Base-by-base conservation (phyloP, 345 rosid species). In the Ceriops tagal region DNA sequence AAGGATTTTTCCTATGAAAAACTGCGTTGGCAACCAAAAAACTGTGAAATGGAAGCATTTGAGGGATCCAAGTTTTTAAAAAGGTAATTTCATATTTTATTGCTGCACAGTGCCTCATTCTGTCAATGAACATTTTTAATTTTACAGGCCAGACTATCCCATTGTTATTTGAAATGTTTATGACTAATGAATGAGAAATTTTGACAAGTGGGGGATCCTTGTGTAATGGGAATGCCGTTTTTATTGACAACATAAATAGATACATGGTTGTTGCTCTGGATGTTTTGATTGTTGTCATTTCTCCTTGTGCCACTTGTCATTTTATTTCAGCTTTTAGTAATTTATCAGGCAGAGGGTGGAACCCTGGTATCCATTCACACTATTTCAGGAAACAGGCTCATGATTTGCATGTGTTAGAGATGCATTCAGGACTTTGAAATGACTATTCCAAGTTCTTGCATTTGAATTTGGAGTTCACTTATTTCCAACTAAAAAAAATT, bases 11-110 rank as follows among this genome's bases (percentile, higher is more conserved):
- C 89, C 59, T 91, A 82, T 55, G 98, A 93, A 78, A 86, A 67
- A 56, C 70, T 88, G 56, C 79, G 87, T 63, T 93, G 98, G 98
- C 95, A 89, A 67, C 93, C 98, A 30, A 88, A 84, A 78, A 75
- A 81, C 74, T 93, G 98, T 80, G 71, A 86, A 74, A 83, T 91
- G 86, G 95, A 89, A 80, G 87, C 76, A 56, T 93, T 93, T 70
- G 88, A 88, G 78, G 85, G 81, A 31, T 69, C 86, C 66, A 86
- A 82, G 82, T 91, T 93, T 84, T 79, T 93, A 58, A 81, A 68
- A 71, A 84, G 95, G 98, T 93, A 85, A 39, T 63, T 53, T 20
- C 70, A 39, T 31, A 53, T 62, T 65, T 24, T 34, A 7, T 62
- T 18, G 5, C 18, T 15, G 18, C 64, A 49, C n/a, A 24, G 11